Evolutionary conservation across 108 stramenopile genomes (phyloP), one percentile per base, ranked within the genome.

Genomic region (Cyclostephanos tholiformis): DNA sequence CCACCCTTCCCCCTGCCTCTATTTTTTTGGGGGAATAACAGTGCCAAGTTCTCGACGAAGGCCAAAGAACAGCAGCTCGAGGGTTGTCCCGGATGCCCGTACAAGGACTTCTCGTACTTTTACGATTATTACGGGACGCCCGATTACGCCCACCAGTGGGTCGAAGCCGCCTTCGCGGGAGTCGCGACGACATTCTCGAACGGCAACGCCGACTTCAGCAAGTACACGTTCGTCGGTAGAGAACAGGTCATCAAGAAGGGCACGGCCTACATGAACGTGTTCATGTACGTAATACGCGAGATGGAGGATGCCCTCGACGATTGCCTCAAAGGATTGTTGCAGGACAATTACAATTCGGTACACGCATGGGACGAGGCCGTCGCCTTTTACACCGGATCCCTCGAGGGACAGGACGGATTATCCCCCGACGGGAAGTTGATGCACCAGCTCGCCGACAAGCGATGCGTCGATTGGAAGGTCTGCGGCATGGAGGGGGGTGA

Each of bases 271-370:
- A 67, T 95, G 81, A 84, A 63, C 49, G 63, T 87, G 52, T 88
- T 69, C 60, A 91, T 93, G 91, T 94, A 91, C 58, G 87, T 84
- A 68, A 78, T 91, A 51, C 76, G 85, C 10, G 83, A 86, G 56
- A 79, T 89, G 60, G 89, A 92, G 51, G 88, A 90, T 65, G 91
- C 94, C 22, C 51, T 90, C 48, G 80, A 87, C 60, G 88, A 93
- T 19, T 96, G 93, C 68, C 50, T 80, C 29, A 72, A 50, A 13
- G 64, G 64, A n/a, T 88, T 87, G 56, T 44, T 79, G 36, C 48
- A 64, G 19, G 88, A 89, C 57, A 93, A 92, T 51, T 82, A 86
- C 46, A 86, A 82, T 26, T 56, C 85, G 27, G 86, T 92, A 30
- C 85, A 88, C 72, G 82, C 84, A 23, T 88, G 84, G 88, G 90